phyloP scores from a whole-genome alignment of 257 asterid genomes.

The Nicotiana otophora region DNA sequence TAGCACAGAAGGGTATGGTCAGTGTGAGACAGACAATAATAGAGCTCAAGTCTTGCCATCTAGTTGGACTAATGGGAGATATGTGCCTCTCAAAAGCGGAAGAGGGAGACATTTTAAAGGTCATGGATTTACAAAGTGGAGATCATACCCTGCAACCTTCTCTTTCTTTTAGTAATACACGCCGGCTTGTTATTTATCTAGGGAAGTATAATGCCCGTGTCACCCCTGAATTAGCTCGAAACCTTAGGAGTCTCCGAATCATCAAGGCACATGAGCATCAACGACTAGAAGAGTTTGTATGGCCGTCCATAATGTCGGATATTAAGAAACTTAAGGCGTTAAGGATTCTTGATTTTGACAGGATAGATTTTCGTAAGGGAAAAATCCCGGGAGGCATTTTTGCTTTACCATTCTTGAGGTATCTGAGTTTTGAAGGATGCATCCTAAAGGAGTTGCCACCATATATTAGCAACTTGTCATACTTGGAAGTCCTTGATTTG shows the following conservation, averaged over 20 bases:
- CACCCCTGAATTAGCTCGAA: not conserved
- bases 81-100: constrained; percentile 9
- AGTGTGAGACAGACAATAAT: not conserved
- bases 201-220: not conserved
- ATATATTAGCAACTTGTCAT: constrained; percentile 8
- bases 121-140: not conserved
- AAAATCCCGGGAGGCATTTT: not conserved
- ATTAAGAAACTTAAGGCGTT: not conserved
- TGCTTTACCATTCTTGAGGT: constrained; percentile 9
- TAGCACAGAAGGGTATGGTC: not conserved
- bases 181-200: constrained; percentile 13
- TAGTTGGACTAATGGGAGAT: constrained; percentile 7
- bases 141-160: not conserved
- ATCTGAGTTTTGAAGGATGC: constrained; percentile 30
- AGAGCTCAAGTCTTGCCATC: not conserved
- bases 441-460: constrained; percentile 12
- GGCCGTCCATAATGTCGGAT: not conserved
- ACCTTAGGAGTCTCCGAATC: constrained; percentile 16
- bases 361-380: not conserved
- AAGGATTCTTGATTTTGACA: constrained; percentile 13
- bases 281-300: not conserved
- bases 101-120: not conserved
- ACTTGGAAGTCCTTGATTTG: constrained; percentile 28
- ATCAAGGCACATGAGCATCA: not conserved
- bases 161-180: not conserved